Conservation (phyloP, 1,284 basidiomycete species). For the Heterobasidion parviporum region DNA sequence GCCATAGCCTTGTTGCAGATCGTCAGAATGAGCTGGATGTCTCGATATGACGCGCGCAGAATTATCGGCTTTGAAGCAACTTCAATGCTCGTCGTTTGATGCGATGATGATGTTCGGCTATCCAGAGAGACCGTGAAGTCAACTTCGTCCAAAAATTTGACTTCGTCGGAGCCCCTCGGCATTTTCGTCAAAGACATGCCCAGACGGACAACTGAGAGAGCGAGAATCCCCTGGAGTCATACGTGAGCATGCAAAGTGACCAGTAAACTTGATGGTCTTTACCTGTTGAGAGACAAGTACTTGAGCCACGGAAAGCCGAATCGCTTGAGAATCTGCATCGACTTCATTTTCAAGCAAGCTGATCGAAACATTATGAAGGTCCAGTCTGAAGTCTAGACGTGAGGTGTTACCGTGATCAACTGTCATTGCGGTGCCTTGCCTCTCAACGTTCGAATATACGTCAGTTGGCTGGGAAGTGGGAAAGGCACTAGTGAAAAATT, state of each 20-base stretch:
- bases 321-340: conserved; percentile 78
- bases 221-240: conserved; percentile 60
- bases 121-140: conserved; percentile 87
- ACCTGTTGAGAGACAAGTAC: conserved; percentile 92
- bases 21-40: conserved; percentile 84
- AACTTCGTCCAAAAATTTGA: conserved; percentile 91
- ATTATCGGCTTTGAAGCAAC: conserved; percentile 78
- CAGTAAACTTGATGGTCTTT: conserved; percentile 2
- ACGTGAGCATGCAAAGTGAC: background rate
- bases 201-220: conserved; percentile 74
- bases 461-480: conserved; percentile 13
- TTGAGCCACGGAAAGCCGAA: conserved; percentile 80
- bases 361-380: conserved; percentile 88
- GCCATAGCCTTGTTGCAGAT: conserved; percentile 88
- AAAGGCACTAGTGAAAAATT: conserved; percentile 77
- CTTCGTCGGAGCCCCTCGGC: conserved; percentile 77
- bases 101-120: conserved; percentile 63
- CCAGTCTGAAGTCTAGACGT: conserved; percentile 65
- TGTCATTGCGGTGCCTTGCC: conserved; percentile 11
- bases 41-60: conserved; percentile 88
- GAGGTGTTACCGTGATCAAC: conserved; percentile 16
- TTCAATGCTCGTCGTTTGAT: conserved; percentile 83
- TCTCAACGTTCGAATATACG: conserved; percentile 13
- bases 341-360: conserved; percentile 86
- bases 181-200: conserved; percentile 95